Percentiles rank a stretch among this genome's conserved stretches.
Conservation (phyloP, 108 stramenopile species). For the Cyclotella cryptica region DNA sequence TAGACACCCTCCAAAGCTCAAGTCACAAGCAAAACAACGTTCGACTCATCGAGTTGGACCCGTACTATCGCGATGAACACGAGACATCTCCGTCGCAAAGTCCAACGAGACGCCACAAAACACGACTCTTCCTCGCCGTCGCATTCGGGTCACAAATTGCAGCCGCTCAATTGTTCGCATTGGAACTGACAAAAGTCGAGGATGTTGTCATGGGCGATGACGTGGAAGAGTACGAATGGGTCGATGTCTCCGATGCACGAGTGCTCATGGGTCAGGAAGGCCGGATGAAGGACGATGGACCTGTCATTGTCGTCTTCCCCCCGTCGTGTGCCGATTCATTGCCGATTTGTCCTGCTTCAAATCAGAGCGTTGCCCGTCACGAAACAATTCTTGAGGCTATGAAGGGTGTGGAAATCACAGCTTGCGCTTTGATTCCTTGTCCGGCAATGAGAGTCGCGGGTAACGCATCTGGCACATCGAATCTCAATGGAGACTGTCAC, state of each 20-base stretch:
- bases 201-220: slow-evolving; percentile 12
- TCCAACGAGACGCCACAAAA: neutral
- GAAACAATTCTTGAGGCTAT: neutral
- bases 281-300: neutral
- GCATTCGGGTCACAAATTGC: slow-evolving; percentile 27
- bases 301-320: slow-evolving; percentile 42
- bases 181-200: slow-evolving; percentile 31
- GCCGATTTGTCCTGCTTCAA: neutral
- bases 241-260: slow-evolving; percentile 38
- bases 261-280: neutral
- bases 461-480: neutral
- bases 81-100: no score
- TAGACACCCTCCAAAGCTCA: neutral
- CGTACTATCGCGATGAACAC: slow-evolving; percentile 9
- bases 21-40: slow-evolving; percentile 6
- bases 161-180: slow-evolving; percentile 43
- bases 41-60: slow-evolving; percentile 40
- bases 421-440: slow-evolving; percentile 46
- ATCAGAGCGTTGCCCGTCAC: neutral
- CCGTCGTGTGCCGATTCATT: slow-evolving; percentile 21
- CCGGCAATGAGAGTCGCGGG: slow-evolving; percentile 22
- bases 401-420: slow-evolving; percentile 27
- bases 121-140: slow-evolving; percentile 43
- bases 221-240: slow-evolving; percentile 39
- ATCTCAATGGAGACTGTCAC: neutral